Base-by-base conservation (phyloP, 225 moss, liverwort and hornwort genomes). In the Marchantia polymorpha region DNA sequence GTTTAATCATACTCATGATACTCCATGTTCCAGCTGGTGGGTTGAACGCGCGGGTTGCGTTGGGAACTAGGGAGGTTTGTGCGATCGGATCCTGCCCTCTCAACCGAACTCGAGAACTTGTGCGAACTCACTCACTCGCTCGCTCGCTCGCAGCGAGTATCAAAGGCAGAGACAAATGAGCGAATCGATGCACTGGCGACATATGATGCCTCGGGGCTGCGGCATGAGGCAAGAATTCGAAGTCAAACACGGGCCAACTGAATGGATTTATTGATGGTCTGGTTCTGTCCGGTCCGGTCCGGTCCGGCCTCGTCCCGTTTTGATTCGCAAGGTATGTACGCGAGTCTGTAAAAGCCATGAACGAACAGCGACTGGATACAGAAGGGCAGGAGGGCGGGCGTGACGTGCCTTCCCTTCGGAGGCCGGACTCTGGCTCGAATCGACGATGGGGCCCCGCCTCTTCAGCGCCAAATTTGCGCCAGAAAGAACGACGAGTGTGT, bases 401-500 rank as follows among this genome's bases (percentile, higher is more conserved):
- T 58, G 58, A 58, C 58, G 16, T 63, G 63, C 10, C 63, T 23
- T 63, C 63, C 63, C 25, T 7, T 63, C n/a, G n/a, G 7, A 16
- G 5, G 23, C 4, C 23, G 10, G 23, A 7, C 8, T 23, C n/a
- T 63, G 1, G 15, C 22, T 20, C 8, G 22, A 20, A 61, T 61
- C 20, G 15, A 63, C 9, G 12, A 61, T 3, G 2, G 22, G 25
- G 63, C 0, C 7, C 23, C 63, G 63, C n/a, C n/a, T 23, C 17
- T 63, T 63, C 10, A n/a, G 63, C 63, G 63, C 63, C 22, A 63
- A 63, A 63, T 25, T 63, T 63, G 63, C 63, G 67, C 67, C 67
- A 11, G 31, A 67, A 39, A 67, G 64, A 8, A 23, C 4, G 64
- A 64, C 8, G 64, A 64, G 64, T 27, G 25, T 64, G 64, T 64